phyloP scores from a whole-genome alignment of 2,329 filamentous ascomycete genomes.

The Macrophomina pseudophaseolina region DNA sequence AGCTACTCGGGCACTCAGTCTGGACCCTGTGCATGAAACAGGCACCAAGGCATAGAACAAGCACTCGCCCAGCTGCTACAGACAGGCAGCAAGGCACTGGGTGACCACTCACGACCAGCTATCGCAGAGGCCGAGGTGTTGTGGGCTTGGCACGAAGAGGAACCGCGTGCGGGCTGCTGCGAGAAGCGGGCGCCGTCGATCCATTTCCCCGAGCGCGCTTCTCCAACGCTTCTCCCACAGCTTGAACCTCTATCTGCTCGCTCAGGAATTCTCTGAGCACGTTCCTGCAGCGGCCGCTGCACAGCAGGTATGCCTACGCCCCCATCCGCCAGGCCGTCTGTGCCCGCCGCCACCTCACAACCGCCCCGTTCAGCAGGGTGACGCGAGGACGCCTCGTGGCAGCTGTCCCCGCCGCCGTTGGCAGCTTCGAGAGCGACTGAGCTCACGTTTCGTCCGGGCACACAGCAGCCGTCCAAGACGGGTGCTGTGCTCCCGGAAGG shows the following conservation, averaged over 20 bases:
- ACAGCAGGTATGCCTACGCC: constrained; percentile 1
- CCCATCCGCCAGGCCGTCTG: background rate
- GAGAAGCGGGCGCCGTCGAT: constrained; percentile 1
- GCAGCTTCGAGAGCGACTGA: background rate
- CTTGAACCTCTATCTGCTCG: background rate
- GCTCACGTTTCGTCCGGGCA: background rate
- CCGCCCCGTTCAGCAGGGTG: background rate
- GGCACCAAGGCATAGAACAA: background rate
- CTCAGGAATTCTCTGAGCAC: constrained; percentile 9
- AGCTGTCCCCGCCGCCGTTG: background rate
- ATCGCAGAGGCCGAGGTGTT: constrained; percentile 9
- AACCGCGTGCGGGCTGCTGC: constrained; percentile 2
- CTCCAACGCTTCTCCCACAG: constrained; percentile 17
- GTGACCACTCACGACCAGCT: background rate
- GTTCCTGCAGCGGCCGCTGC: background rate
- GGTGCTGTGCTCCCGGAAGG: background rate
- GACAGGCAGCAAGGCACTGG: background rate
- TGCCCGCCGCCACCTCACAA: constrained; percentile 1
- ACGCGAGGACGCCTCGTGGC: constrained; percentile 5
- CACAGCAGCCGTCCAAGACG: background rate
- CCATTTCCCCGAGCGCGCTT: constrained; percentile 14
- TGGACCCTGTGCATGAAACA: constrained; percentile 5
- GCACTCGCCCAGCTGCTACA: background rate
- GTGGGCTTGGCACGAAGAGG: constrained; percentile 22
- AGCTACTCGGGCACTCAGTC: background rate